Percentiles rank a stretch among this genome's conserved stretches.
Evolutionary conservation across 768 basidiomycete genomes (phyloP).

Genomic region (Cantharellus cinnabarinus): DNA sequence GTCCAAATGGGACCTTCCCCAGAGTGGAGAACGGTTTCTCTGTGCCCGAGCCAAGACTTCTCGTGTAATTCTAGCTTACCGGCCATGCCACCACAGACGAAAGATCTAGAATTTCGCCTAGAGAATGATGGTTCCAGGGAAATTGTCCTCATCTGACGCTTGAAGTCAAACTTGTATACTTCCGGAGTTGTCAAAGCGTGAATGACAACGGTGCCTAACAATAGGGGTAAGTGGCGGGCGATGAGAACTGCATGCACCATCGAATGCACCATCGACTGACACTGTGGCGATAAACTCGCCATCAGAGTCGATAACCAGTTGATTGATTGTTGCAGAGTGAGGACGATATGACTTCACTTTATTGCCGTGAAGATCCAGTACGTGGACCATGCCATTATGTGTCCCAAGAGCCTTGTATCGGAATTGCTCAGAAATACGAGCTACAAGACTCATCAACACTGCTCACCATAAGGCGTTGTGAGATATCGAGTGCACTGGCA

Average conservation of each 20-base stretch:
- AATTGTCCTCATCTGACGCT: constrained; percentile 77
- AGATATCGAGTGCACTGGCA: constrained; percentile 61
- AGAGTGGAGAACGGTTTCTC: constrained; percentile 51
- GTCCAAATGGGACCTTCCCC: constrained; percentile 94
- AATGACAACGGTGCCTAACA: constrained; percentile 74
- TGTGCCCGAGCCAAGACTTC: constrained; percentile 93
- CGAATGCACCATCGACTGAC: constrained; percentile 60
- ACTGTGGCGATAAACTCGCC: constrained; percentile 83
- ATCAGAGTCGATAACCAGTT: constrained; percentile 65
- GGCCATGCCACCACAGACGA: constrained; percentile 83
- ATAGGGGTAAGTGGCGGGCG: neutral
- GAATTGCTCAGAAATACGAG: constrained; percentile 6
- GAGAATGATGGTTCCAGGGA: constrained; percentile 83
- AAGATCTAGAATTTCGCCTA: constrained; percentile 50
- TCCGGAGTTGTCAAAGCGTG: constrained; percentile 63
- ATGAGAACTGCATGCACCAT: neutral
- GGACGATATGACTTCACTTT: constrained; percentile 80
- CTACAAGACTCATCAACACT: neutral
- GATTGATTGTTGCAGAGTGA: constrained; percentile 71
- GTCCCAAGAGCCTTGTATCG: constrained; percentile 63
- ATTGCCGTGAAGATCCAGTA: constrained; percentile 58
- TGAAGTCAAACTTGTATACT: constrained; percentile 72
- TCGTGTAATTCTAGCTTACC: constrained; percentile 74
- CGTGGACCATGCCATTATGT: constrained; percentile 79
- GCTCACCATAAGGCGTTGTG: constrained; percentile 50